Evolutionary conservation across 441 rosid genomes (phyloP).

Genomic region (Populus hybrid): DNA sequence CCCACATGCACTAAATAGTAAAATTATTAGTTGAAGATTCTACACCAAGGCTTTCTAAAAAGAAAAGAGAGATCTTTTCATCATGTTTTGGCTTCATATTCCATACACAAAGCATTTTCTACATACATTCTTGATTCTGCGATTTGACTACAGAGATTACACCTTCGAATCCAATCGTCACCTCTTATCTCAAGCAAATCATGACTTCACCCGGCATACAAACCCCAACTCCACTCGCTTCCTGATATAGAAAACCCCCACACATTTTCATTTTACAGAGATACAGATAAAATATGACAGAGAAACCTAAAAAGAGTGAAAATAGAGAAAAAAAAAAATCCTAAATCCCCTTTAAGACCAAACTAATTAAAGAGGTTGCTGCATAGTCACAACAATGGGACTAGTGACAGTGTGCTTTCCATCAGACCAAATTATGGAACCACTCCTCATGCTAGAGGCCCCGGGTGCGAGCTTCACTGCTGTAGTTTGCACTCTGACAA

Average conservation of each 20-base stretch:
- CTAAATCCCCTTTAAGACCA: neutral
- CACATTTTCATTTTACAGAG: constrained; percentile 13
- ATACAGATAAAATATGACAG: neutral
- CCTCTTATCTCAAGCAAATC: constrained; percentile 23
- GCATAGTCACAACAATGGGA: constrained; percentile 75
- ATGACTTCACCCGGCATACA: neutral
- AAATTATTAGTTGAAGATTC: constrained; percentile 8
- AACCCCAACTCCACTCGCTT: constrained; percentile 27
- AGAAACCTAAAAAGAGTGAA: neutral
- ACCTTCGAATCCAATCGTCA: constrained; percentile 35
- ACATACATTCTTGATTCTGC: constrained; percentile 17
- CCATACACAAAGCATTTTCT: constrained; percentile 6
- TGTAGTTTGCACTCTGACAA: constrained; percentile 48
- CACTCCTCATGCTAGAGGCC: constrained; percentile 51
- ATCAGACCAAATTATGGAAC: constrained; percentile 69
- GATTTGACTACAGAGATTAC: neutral
- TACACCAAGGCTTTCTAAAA: neutral
- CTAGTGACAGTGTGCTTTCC: constrained; percentile 66
- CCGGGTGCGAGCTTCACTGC: constrained; percentile 47
- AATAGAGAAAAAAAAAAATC: constrained; percentile 13
- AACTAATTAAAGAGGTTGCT: constrained; percentile 64
- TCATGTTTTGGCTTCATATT: constrained; percentile 12
- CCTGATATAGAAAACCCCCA: constrained; percentile 35
- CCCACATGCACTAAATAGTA: neutral
- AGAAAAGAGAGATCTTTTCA: constrained; percentile 16